phyloP scores from a whole-genome alignment of 768 basidiomycete genomes.

The Suillus occidentalis region DNA sequence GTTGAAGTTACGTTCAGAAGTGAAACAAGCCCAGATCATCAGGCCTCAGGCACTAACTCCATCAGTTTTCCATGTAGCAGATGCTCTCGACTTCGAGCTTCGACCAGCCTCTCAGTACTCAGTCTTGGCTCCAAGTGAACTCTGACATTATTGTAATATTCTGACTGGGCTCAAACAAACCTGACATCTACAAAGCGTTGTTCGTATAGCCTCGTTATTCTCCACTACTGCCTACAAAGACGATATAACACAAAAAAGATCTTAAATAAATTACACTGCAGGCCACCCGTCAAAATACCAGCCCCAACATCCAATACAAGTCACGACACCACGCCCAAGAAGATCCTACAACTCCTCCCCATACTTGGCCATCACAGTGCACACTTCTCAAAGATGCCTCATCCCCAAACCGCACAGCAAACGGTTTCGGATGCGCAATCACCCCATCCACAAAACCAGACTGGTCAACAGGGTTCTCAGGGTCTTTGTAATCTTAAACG shows the following conservation, averaged over 20 bases:
- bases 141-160: too few relatives aligned
- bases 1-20: not conserved
- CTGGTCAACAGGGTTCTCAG: constrained; percentile 55
- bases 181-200: too few relatives aligned
- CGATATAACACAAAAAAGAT: too few relatives aligned
- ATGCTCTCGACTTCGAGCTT: too few relatives aligned
- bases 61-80: not conserved
- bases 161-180: too few relatives aligned
- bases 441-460: constrained; percentile 63
- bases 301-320: not conserved
- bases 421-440: constrained; percentile 63
- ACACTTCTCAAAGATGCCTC: constrained; percentile 23
- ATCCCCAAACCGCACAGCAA: constrained; percentile 44
- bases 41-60: not conserved
- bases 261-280: too few relatives aligned
- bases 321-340: not conserved
- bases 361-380: constrained; percentile 28
- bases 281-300: not conserved
- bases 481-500: constrained; percentile 58
- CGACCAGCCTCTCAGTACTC: too few relatives aligned
- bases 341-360: constrained; percentile 16
- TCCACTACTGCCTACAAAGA: too few relatives aligned
- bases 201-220: too few relatives aligned
- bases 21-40: not conserved
- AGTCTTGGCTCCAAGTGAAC: not conserved